Conservation (phyloP, 2,329 filamentous ascomycete species). For the Aspergillus proliferans region DNA sequence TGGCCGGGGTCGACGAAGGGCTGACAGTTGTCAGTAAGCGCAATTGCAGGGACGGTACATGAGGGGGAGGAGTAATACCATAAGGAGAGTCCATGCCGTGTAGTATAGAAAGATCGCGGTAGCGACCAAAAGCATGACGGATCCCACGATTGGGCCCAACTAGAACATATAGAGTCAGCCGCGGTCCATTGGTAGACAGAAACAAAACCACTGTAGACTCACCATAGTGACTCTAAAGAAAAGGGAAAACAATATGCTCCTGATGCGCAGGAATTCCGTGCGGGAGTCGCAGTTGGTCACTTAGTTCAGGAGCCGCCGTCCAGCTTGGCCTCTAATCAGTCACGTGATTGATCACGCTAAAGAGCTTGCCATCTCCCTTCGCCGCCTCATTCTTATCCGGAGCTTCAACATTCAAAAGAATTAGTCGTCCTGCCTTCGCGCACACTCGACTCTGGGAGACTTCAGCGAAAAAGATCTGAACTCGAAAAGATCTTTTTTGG, state of each 20-base stretch:
- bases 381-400: conserved; percentile 14
- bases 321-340: conserved; percentile 13
- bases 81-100: conserved; percentile 93
- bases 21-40: conserved; percentile 43
- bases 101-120: conserved; percentile 81
- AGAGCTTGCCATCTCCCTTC: conserved; percentile 13
- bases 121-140: conserved; percentile 69
- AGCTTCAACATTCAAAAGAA: conserved; percentile 1
- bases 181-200: neutral
- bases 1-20: conserved; percentile 96
- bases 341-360: conserved; percentile 16
- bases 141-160: conserved; percentile 83
- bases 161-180: conserved; percentile 36
- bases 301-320: neutral
- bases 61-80: conserved; percentile 54
- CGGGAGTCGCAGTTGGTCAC: neutral
- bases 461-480: conserved; percentile 4
- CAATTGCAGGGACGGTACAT: neutral
- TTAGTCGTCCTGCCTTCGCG: neutral
- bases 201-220: neutral
- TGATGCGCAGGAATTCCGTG: neutral
- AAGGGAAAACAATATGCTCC: neutral
- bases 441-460: neutral
- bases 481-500: conserved; percentile 2
- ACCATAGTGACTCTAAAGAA: neutral